A percentile compares a stretch with the other conserved stretches of the same genome.
phyloP scores from a whole-genome alignment of 2,329 filamentous ascomycete species.

The Botrytis porri region DNA sequence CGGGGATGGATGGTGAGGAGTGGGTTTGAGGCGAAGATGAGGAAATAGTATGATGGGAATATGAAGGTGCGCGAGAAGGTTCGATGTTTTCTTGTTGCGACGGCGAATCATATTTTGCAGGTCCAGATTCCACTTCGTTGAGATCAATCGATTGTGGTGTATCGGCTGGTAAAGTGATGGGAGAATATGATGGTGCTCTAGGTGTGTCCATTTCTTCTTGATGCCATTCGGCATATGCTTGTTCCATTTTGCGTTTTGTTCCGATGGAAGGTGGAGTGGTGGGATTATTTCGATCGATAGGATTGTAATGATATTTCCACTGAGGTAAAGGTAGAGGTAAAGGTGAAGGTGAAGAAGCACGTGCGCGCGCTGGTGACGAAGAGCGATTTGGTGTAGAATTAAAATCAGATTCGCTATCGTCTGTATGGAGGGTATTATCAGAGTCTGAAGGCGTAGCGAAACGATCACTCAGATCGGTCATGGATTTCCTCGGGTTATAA shows the following conservation, averaged over 20 bases:
- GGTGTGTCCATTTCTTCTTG: neutral
- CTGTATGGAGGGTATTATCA: neutral
- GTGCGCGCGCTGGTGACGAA: neutral
- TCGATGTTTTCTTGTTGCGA: neutral
- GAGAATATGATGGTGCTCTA: neutral
- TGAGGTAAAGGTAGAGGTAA: neutral
- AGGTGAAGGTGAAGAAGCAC: neutral
- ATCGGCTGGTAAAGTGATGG: neutral
- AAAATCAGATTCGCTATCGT: neutral
- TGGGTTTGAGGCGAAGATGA: neutral
- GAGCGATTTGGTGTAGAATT: neutral
- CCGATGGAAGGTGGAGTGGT: neutral
- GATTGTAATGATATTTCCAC: neutral
- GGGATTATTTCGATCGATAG: neutral
- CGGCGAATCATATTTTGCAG: neutral
- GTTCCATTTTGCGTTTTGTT: slow-evolving; percentile 2
- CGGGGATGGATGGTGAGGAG: neutral
- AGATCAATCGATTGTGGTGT: neutral
- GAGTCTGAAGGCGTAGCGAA: neutral
- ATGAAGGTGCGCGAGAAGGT: neutral
- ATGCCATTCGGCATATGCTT: neutral
- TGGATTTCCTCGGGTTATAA: neutral
- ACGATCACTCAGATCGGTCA: neutral
- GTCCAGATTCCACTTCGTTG: neutral
- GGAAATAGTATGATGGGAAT: neutral